phyloP scores from a whole-genome alignment of 1,139 yeast genomes.

The Zygosaccharomyces sapae region DNA sequence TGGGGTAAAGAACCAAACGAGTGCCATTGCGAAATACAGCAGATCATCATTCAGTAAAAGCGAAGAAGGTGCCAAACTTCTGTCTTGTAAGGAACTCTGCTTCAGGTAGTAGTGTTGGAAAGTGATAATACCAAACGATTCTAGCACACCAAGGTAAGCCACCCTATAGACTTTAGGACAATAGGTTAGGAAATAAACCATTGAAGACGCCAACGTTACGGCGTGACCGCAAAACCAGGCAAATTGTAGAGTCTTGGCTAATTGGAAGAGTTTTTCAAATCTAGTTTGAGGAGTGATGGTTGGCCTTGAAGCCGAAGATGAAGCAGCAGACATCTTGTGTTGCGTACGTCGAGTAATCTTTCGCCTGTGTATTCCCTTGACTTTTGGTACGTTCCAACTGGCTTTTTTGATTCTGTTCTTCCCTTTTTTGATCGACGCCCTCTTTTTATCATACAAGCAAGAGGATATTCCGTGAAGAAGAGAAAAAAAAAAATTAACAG shows the following conservation, averaged over 20 bases:
- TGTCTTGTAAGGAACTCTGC: conserved; percentile 31
- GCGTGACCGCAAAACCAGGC: conserved; percentile 58
- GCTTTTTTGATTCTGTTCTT: background rate
- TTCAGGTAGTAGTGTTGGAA: conserved; percentile 44
- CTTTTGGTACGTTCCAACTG: no score
- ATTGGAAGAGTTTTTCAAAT: conserved; percentile 17
- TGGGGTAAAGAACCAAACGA: conserved; percentile 54
- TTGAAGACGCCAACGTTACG: conserved; percentile 52
- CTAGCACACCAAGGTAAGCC: conserved; percentile 61
- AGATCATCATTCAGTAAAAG: conserved; percentile 59
- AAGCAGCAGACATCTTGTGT: background rate
- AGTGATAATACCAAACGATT: conserved; percentile 73
- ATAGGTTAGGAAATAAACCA: conserved; percentile 52
- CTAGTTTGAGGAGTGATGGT: conserved; percentile 29
- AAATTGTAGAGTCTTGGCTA: conserved; percentile 34
- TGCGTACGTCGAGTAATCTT: no score
- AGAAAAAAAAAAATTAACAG: background rate
- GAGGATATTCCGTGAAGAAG: background rate
- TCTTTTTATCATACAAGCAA: background rate
- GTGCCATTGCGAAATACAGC: conserved; percentile 58
- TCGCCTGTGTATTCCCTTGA: no score
- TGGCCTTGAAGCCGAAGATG: background rate
- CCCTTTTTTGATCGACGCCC: background rate
- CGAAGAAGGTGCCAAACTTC: conserved; percentile 34
- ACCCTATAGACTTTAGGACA: conserved; percentile 53